Conservation (phyloP, 306 rosid species). For the Vigna angularis region DNA sequence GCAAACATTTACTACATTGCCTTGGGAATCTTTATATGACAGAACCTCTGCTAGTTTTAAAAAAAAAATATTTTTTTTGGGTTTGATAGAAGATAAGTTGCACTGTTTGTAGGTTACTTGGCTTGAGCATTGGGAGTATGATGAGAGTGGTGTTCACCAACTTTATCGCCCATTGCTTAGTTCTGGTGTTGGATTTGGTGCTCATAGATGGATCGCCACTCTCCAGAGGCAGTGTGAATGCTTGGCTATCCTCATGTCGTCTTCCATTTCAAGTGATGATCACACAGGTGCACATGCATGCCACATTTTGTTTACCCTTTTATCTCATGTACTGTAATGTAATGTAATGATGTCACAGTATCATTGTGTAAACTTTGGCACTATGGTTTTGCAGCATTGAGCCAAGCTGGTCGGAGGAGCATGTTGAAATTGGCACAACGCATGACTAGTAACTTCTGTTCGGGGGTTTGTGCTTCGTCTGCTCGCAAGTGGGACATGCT, state of each 20-base stretch:
- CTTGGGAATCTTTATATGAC: neutral
- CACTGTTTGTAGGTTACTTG: slow-evolving; percentile 78
- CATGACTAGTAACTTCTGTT: slow-evolving; percentile 80
- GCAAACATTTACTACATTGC: neutral
- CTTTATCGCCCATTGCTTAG: slow-evolving; percentile 66
- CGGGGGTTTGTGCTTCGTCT: slow-evolving; percentile 77
- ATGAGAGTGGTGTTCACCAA: slow-evolving; percentile 71
- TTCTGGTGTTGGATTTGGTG: slow-evolving; percentile 82
- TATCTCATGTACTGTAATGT: neutral
- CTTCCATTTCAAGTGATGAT: slow-evolving; percentile 65
- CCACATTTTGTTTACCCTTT: neutral
- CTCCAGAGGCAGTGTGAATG: slow-evolving; percentile 92
- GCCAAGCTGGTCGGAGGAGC: slow-evolving; percentile 69
- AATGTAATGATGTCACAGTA: neutral
- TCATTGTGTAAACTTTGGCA: slow-evolving; percentile 1
- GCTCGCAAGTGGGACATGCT: slow-evolving; percentile 79
- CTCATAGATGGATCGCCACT: slow-evolving; percentile 90
- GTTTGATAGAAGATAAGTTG: neutral
- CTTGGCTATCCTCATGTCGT: slow-evolving; percentile 70
- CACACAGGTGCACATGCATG: slow-evolving; percentile 41
- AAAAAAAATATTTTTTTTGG: neutral
- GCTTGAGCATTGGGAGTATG: slow-evolving; percentile 88
- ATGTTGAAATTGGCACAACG: slow-evolving; percentile 91
- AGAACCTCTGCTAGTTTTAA: neutral
- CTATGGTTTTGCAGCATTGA: slow-evolving; percentile 55